Conservation (phyloP, 2,329 filamentous ascomycete genomes). For the Raffaelea ambrosiae region DNA sequence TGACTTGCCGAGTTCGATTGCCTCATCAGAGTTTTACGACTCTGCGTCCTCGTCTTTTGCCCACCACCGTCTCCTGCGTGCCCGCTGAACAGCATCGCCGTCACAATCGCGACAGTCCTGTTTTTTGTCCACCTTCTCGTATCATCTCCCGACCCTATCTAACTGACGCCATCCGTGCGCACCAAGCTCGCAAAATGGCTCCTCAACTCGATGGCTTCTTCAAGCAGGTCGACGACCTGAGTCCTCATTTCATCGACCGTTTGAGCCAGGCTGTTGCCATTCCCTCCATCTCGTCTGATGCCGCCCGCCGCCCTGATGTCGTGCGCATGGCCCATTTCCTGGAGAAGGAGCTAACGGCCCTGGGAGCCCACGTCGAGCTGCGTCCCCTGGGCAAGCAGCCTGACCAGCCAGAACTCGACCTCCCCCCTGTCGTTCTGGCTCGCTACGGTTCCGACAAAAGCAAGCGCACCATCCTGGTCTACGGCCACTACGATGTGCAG, state of each 20-base stretch:
- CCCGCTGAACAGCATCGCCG: neutral
- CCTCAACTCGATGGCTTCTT: conserved; percentile 88
- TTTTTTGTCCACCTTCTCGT: neutral
- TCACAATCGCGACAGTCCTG: no score
- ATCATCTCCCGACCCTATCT: conserved; percentile 34
- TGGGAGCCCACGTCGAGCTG: conserved; percentile 83
- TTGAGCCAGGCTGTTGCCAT: conserved; percentile 90
- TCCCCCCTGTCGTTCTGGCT: conserved; percentile 86
- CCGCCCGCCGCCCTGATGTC: conserved; percentile 81
- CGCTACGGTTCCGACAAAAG: conserved; percentile 86
- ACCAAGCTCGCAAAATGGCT: conserved; percentile 71
- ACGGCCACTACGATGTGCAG: conserved; percentile 98
- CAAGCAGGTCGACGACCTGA: conserved; percentile 76
- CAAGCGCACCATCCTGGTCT: conserved; percentile 93
- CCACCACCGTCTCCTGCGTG: no score
- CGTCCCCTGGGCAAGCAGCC: conserved; percentile 86
- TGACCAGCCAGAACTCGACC: conserved; percentile 78
- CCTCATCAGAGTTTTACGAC: no score
- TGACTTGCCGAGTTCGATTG: neutral
- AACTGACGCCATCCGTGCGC: conserved; percentile 41
- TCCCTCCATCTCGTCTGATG: conserved; percentile 88
- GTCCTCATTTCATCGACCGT: conserved; percentile 78
- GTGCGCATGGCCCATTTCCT: conserved; percentile 95
- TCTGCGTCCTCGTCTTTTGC: neutral
- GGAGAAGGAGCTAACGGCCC: conserved; percentile 67